Evolutionary conservation across 495 filamentous ascomycete species (phyloP).

Genomic region (Podospora pseudopauciseta): DNA sequence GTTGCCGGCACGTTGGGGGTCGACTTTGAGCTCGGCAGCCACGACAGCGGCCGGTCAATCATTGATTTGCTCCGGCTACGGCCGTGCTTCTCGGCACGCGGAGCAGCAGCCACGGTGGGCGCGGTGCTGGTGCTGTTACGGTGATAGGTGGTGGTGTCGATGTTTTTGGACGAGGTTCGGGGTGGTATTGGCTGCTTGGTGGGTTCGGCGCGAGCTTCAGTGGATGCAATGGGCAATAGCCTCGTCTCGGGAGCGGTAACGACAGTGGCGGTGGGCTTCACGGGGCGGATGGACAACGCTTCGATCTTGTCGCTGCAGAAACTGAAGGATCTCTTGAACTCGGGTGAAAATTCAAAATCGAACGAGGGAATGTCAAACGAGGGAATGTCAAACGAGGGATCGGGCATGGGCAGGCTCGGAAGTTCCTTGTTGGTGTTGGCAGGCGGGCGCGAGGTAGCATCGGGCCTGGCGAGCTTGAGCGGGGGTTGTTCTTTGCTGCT

Average conservation of each 20-base stretch:
- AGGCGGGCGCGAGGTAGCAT: conserved; percentile 5
- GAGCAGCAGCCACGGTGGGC: conserved; percentile 7
- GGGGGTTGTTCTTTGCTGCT: not conserved
- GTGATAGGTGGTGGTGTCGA: conserved; percentile 1
- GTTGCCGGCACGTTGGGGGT: conserved; percentile 30
- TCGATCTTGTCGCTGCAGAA: conserved; percentile 22
- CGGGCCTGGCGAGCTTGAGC: conserved; percentile 10
- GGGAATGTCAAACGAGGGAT: conserved; percentile 18
- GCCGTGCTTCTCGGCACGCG: conserved; percentile 26
- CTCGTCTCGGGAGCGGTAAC: conserved; percentile 5
- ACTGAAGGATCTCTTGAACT: conserved; percentile 39
- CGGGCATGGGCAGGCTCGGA: conserved; percentile 18
- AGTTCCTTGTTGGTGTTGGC: conserved; percentile 19
- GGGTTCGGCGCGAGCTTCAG: conserved; percentile 10
- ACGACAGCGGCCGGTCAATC: conserved; percentile 43
- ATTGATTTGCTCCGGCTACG: conserved; percentile 37
- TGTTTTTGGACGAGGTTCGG: conserved; percentile 16
- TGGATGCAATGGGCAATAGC: not conserved
- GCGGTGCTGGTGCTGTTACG: conserved; percentile 14
- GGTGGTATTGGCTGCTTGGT: conserved; percentile 25
- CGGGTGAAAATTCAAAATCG: conserved; percentile 39
- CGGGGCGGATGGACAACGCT: conserved; percentile 2
- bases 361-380: conserved; percentile 19
- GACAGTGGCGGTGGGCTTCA: conserved; percentile 9
- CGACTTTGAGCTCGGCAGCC: conserved; percentile 43